Percentiles rank a stretch among this genome's conserved stretches.
Evolutionary conservation across 176 grass and related monocot genomes (phyloP).

Genomic region (Eleusine coracana): DNA sequence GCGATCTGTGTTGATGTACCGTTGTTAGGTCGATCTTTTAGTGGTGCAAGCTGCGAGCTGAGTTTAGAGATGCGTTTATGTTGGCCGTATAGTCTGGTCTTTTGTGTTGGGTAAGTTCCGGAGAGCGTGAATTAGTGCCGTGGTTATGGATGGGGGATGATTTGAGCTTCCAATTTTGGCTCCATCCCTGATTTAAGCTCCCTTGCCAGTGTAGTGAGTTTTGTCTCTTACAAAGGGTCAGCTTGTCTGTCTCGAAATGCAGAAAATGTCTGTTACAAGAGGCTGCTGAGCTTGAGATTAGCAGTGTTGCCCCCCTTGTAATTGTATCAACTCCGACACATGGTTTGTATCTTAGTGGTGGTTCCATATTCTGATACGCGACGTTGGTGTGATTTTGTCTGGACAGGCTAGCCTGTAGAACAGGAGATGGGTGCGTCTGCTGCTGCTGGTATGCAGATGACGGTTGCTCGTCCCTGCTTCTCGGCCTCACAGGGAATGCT

Average conservation of each 20-base stretch:
- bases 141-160: not conserved
- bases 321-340: not conserved
- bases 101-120: not conserved
- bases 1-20: not conserved
- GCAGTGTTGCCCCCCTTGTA: not conserved
- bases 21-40: not conserved
- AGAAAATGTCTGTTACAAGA: not conserved
- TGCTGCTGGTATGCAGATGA: conserved; percentile 54
- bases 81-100: not conserved
- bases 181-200: not conserved
- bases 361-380: not conserved
- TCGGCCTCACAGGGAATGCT: conserved; percentile 50
- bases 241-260: not conserved
- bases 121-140: not conserved
- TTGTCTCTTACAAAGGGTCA: not conserved
- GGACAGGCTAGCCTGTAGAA: conserved; percentile 9
- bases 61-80: not conserved
- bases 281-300: not conserved
- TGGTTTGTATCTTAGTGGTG: not conserved
- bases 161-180: not conserved
- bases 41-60: not conserved
- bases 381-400: conserved; percentile 25
- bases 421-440: conserved; percentile 58
- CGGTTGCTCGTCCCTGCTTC: conserved; percentile 54
- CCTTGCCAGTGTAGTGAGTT: not conserved